Conservation (phyloP, 139 green algal species). For the Chlorella sp. region DNA sequence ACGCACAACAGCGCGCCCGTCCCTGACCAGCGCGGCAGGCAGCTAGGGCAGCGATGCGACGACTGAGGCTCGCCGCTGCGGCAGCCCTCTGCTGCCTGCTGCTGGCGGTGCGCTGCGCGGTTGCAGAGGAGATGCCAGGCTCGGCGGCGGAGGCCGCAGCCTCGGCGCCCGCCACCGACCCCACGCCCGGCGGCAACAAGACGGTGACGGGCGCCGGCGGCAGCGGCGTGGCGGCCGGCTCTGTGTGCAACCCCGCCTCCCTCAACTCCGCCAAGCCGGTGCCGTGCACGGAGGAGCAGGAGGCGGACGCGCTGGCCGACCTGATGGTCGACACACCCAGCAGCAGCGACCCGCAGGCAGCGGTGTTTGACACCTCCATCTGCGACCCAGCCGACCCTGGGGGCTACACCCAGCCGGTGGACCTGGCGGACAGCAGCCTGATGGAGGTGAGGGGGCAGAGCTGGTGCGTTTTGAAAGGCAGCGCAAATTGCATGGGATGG, state of each 20-base stretch:
- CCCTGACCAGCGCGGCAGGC: too few relatives aligned
- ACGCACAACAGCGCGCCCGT: too few relatives aligned
- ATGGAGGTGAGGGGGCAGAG: not conserved
- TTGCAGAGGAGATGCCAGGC: too few relatives aligned
- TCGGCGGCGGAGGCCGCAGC: too few relatives aligned
- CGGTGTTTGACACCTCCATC: not conserved
- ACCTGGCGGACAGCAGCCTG: not conserved
- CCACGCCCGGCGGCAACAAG: too few relatives aligned
- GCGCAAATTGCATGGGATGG: too few relatives aligned
- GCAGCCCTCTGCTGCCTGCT: too few relatives aligned
- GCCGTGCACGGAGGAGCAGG: conserved; percentile 18
- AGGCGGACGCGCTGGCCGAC: not conserved
- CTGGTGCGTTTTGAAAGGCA: not conserved
- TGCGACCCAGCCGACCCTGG: conserved; percentile 14
- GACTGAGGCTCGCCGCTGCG: too few relatives aligned
- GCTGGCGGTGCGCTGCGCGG: too few relatives aligned
- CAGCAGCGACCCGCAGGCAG: not conserved
- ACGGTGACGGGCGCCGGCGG: too few relatives aligned
- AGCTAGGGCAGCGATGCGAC: too few relatives aligned
- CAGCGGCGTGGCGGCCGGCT: not conserved
- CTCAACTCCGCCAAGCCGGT: not conserved
- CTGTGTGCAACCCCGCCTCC: conserved; percentile 8
- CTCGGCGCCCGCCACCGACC: too few relatives aligned
- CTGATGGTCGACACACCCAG: not conserved
- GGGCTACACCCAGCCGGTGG: not conserved